These are phyloP conservation scores for Pichia thaimueangensis DNA, from an alignment of 805 yeast genomes.

Conservation along the genomic window DNA sequence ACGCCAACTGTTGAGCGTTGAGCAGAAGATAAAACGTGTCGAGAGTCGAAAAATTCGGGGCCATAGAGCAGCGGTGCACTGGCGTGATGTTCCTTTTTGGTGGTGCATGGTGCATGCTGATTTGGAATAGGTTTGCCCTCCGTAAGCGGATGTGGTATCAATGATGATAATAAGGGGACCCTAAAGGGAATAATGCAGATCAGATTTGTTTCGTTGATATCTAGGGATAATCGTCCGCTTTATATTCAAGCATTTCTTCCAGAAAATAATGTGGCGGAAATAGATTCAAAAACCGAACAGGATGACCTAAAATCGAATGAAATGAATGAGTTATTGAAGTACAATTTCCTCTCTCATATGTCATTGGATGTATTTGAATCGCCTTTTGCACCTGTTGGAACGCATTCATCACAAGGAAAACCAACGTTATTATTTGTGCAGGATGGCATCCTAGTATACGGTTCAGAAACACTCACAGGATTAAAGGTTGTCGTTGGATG, in stretches of 20 bases:
- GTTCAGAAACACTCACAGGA: constrained; percentile 63
- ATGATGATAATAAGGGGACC: no score
- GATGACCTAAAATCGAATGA: constrained; percentile 2
- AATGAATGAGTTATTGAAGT: constrained; percentile 44
- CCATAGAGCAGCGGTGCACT: no score
- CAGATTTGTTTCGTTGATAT: constrained; percentile 52
- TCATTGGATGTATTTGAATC: constrained; percentile 63
- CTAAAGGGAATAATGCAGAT: no score
- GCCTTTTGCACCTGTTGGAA: constrained; percentile 34
- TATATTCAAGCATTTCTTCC: constrained; percentile 51
- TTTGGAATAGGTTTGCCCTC: no score
- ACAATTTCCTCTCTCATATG: constrained; percentile 71
- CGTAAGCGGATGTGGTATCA: no score
- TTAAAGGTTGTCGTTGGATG: constrained; percentile 59
- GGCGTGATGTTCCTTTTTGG: no score
- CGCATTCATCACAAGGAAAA: constrained; percentile 22
- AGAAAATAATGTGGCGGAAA: not conserved
- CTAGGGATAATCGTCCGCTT: constrained; percentile 51
- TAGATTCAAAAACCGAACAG: not conserved
- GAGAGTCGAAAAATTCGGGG: no score
- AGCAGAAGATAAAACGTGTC: no score
- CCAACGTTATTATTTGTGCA: constrained; percentile 49
- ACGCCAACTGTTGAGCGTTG: no score
- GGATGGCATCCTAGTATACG: constrained; percentile 62
- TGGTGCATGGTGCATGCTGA: no score